Base-by-base conservation (phyloP, 768 basidiomycete genomes). In the Russula sp. region DNA sequence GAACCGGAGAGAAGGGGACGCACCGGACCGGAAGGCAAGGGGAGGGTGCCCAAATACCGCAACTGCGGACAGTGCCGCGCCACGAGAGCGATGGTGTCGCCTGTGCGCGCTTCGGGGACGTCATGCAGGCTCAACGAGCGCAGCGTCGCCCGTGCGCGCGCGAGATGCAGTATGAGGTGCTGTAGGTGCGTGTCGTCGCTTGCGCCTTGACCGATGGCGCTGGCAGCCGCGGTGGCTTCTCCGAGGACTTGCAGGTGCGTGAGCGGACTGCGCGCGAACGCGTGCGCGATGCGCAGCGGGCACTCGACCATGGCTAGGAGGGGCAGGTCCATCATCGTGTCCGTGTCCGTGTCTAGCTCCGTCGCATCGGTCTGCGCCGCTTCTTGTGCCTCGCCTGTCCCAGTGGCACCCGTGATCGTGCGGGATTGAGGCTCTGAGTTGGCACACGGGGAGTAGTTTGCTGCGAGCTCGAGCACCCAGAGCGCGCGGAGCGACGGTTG, bases 251-350 rank as follows among this genome's bases (percentile, higher is more conserved):
- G 83, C 8, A 85, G 51, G 59, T 82, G 76, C 0, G 76, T 77
- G 63, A 84, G 73, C 1, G 77, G 73, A 49, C 75, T 72, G 11
- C 73, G 62, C 10, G 77, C 60, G 18, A 84, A 69, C 66, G 80
- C 77, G 49, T 72, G 60, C 4, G 75, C 80, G 49, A 79, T 74
- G 52, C 74, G 68, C 47, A 81, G 68, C 0, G 77, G 75, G 2
- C 80, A 83, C 51, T 82, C 82, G 64, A 82, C 80, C 1, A 70
- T 67, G 34, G 72, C 71, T 34, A 85, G 75, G 14, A 72, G 62
- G 11, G 79, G 78, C 4, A 84, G 74, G 48, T 53, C 54, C 40
- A 32, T 61, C 16, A 64, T 49, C 9, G 71, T 52, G 11, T 35
- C 18, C 37, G 13, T 27, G 2, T 13, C 27, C 7, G 32, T 55